These are phyloP conservation scores for Beta corolliflora DNA, from an alignment of 179 eudicot genomes.

Conservation along the genomic window DNA sequence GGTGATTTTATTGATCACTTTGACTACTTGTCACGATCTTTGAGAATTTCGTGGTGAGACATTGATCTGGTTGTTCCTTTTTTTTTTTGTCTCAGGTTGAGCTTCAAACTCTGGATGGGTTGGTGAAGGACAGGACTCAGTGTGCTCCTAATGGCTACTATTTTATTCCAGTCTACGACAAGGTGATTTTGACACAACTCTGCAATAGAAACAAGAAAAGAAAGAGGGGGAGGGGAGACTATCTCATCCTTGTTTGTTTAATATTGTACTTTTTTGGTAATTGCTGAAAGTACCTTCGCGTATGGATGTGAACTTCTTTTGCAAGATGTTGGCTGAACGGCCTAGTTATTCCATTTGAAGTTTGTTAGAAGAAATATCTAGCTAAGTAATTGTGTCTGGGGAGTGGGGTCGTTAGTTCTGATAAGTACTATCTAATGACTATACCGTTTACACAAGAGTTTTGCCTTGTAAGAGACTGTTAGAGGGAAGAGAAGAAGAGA, in stretches of 20 bases:
- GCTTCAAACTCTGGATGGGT: slow-evolving; percentile 87
- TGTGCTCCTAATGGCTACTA: slow-evolving; percentile 99
- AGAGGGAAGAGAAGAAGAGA: background rate
- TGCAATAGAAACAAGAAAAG: background rate
- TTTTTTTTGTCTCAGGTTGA: slow-evolving; percentile 62
- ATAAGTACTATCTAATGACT: background rate
- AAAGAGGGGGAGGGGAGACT: background rate
- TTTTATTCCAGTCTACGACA: slow-evolving; percentile 97
- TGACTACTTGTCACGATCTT: slow-evolving; percentile 1
- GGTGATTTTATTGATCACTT: background rate
- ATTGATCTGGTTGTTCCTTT: background rate
- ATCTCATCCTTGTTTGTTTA: background rate
- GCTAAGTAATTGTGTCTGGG: background rate
- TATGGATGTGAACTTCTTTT: background rate
- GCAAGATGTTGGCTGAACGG: slow-evolving; percentile 5
- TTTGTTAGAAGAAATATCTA: background rate
- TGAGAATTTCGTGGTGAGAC: background rate
- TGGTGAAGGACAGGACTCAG: slow-evolving; percentile 95
- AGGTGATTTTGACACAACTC: slow-evolving; percentile 48
- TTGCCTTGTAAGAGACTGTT: background rate
- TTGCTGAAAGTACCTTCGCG: background rate
- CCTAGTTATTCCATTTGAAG: slow-evolving; percentile 13
- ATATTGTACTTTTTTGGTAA: background rate
- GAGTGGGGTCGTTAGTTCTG: background rate
- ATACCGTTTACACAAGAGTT: background rate